phyloP scores from a whole-genome alignment of 768 basidiomycete species.

The Amanita rimosa region DNA sequence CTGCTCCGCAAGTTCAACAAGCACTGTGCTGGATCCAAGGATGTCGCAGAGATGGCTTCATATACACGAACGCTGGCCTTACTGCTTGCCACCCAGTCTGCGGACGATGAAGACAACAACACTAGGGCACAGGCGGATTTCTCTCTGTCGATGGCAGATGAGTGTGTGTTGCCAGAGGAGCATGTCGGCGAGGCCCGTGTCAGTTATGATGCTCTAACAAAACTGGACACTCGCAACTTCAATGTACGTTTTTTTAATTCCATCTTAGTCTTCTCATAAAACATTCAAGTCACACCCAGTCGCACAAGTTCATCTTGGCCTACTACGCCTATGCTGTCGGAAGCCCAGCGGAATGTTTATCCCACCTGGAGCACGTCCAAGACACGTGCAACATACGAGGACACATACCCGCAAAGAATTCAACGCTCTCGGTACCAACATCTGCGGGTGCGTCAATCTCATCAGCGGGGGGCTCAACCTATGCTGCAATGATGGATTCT shows the following conservation, averaged over 20 bases:
- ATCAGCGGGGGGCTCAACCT: slow-evolving; percentile 33
- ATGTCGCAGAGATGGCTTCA: slow-evolving; percentile 54
- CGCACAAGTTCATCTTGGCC: slow-evolving; percentile 55
- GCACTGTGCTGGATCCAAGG: slow-evolving; percentile 53
- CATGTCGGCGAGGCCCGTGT: slow-evolving; percentile 43
- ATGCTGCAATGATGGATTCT: slow-evolving; percentile 28
- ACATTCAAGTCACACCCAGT: slow-evolving; percentile 28
- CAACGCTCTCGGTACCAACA: slow-evolving; percentile 16
- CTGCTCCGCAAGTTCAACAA: slow-evolving; percentile 82
- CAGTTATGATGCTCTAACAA: slow-evolving; percentile 45
- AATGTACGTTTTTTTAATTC: slow-evolving; percentile 36
- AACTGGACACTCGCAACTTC: slow-evolving; percentile 34
- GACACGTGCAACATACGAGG: slow-evolving; percentile 42
- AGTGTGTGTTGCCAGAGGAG: slow-evolving; percentile 46
- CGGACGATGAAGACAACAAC: slow-evolving; percentile 44
- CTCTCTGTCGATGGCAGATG: slow-evolving; percentile 36
- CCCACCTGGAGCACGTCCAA: slow-evolving; percentile 42
- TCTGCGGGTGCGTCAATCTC: slow-evolving; percentile 25
- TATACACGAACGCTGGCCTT: slow-evolving; percentile 57
- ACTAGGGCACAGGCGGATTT: slow-evolving; percentile 12
- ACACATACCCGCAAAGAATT: slow-evolving; percentile 33
- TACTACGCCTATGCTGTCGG: slow-evolving; percentile 77
- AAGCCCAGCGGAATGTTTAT: slow-evolving; percentile 50
- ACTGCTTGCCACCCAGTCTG: slow-evolving; percentile 34
- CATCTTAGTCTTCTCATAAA: neutral